These are phyloP conservation scores for Citrullus colocynthis DNA, from an alignment of 306 rosid genomes.

Conservation along the genomic window DNA sequence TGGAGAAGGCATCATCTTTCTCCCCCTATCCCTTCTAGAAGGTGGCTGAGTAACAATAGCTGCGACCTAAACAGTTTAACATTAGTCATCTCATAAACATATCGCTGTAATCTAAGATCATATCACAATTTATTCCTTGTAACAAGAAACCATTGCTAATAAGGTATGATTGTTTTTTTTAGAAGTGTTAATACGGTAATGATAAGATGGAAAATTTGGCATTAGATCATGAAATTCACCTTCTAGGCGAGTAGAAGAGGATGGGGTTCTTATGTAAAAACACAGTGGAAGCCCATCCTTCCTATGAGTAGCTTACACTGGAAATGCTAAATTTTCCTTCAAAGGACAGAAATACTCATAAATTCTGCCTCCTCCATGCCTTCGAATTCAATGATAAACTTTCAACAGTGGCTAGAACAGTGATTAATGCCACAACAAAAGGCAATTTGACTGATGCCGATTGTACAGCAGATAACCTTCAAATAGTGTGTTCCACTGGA, in stretches of 20 bases:
- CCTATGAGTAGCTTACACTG: background rate
- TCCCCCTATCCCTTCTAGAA: slow-evolving; percentile 75
- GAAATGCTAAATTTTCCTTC: background rate
- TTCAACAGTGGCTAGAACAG: background rate
- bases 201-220: background rate
- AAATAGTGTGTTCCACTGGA: too few relatives aligned
- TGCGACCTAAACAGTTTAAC: slow-evolving; percentile 43
- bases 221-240: background rate
- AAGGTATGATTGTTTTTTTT: background rate
- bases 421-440: background rate
- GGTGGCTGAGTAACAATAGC: slow-evolving; percentile 89
- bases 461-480: background rate
- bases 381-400: background rate
- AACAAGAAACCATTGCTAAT: background rate
- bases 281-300: background rate
- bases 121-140: background rate
- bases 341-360: background rate
- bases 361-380: background rate
- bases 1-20: slow-evolving; percentile 56
- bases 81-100: background rate
- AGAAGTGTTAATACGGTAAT: background rate
- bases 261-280: background rate
- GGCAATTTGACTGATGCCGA: background rate
- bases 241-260: background rate
- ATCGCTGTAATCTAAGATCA: background rate